These are phyloP conservation scores for Puccinia coronata DNA, from an alignment of 1,284 basidiomycete species.

Conservation along the genomic window DNA sequence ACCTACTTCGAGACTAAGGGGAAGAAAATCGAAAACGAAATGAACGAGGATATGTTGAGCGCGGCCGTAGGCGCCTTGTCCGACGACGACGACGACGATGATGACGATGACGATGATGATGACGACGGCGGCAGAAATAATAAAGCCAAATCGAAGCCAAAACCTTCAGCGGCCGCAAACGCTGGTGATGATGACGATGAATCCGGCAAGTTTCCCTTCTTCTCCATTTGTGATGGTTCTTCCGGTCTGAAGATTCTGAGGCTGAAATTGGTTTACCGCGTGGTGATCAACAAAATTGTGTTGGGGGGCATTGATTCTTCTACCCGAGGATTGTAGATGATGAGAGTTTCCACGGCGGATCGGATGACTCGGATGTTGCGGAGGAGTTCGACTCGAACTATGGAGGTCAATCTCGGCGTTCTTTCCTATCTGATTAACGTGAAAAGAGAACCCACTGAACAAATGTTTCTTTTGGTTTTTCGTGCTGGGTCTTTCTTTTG, in stretches of 20 bases:
- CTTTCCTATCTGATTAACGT: neutral
- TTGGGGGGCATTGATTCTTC: too few relatives aligned
- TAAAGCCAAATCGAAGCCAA: slow-evolving; percentile 52
- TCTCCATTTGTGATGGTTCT: neutral
- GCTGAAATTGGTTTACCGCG: neutral
- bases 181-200: slow-evolving; percentile 52
- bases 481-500: neutral
- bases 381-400: slow-evolving; percentile 49
- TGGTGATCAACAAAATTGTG: too few relatives aligned
- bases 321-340: slow-evolving; percentile 4
- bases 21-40: slow-evolving; percentile 92
- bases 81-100: slow-evolving; percentile 78
- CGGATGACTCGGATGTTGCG: slow-evolving; percentile 42
- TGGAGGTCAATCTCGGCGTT: slow-evolving; percentile 16
- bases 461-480: too few relatives aligned
- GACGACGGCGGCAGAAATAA: slow-evolving; percentile 60
- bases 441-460: too few relatives aligned
- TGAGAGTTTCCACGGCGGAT: slow-evolving; percentile 41
- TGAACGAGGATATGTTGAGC: slow-evolving; percentile 77
- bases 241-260: neutral
- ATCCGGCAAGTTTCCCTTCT: slow-evolving; percentile 47
- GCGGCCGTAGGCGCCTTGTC: slow-evolving; percentile 68
- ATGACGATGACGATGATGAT: slow-evolving; percentile 67
- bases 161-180: slow-evolving; percentile 37
- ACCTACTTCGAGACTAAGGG: slow-evolving; percentile 85